Evolutionary conservation across 257 asterid species (phyloP).

Genomic region (Petunia secreta): DNA sequence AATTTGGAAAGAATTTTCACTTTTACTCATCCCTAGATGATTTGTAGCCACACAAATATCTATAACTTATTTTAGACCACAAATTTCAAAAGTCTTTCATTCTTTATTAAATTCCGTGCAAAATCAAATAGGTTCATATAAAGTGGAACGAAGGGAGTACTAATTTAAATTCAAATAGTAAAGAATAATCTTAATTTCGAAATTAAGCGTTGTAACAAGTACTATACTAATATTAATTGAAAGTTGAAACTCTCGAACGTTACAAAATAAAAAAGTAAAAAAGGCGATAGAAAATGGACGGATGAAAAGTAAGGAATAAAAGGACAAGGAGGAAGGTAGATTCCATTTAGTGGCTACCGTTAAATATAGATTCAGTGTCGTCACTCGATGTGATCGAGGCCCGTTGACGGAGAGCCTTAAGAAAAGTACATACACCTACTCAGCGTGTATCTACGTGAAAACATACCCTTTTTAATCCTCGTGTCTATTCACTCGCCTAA

Average conservation of each 20-base stretch:
- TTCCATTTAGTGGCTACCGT: not conserved
- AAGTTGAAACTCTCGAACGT: not conserved
- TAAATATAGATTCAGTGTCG: slow-evolving; percentile 6
- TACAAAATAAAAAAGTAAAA: not conserved
- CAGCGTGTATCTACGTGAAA: slow-evolving; percentile 29
- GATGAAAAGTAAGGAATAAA: not conserved
- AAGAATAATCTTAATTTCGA: not conserved
- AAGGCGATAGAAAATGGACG: not conserved
- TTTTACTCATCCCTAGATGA: too few relatives aligned
- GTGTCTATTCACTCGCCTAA: not conserved
- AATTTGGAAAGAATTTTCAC: too few relatives aligned
- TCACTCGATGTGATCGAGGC: slow-evolving; percentile 35
- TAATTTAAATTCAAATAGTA: not conserved
- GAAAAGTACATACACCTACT: slow-evolving; percentile 19
- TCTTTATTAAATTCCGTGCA: too few relatives aligned
- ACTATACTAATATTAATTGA: too few relatives aligned
- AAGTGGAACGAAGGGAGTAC: too few relatives aligned
- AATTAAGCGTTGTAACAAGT: not conserved
- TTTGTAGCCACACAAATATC: too few relatives aligned
- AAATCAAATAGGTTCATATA: too few relatives aligned
- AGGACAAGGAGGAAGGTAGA: not conserved
- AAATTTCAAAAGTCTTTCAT: too few relatives aligned
- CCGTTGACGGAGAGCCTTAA: slow-evolving; percentile 31
- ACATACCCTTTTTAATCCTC: slow-evolving; percentile 20
- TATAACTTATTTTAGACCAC: too few relatives aligned